Evolutionary conservation across 306 rosid species (phyloP).

Genomic region (Trichosanthes cucumerina): DNA sequence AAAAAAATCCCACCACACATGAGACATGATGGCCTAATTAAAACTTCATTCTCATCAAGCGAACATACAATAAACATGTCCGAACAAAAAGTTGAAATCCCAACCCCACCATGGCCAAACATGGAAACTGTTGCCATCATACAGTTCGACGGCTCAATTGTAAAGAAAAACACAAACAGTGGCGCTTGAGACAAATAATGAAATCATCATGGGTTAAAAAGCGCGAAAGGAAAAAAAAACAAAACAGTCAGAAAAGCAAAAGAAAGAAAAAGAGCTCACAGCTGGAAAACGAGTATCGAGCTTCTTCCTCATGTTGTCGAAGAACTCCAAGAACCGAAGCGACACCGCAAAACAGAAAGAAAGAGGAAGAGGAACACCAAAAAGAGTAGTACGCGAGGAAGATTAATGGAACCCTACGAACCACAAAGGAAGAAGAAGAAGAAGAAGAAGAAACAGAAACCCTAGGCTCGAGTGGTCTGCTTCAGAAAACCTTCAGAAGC

Average conservation of each 20-base stretch:
- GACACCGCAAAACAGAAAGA: background rate
- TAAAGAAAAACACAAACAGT: background rate
- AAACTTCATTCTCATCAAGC: background rate
- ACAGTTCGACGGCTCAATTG: background rate
- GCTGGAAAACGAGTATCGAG: conserved; percentile 14
- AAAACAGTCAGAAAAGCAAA: background rate
- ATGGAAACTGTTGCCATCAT: background rate
- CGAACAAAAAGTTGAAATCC: background rate
- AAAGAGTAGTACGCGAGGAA: background rate
- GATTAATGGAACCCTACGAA: background rate
- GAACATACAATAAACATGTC: background rate
- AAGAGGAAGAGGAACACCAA: background rate
- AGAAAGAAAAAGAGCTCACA: background rate
- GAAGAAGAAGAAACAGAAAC: background rate
- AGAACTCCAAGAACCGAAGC: background rate
- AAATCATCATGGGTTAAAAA: background rate
- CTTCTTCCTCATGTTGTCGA: conserved; percentile 9
- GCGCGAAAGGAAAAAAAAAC: background rate
- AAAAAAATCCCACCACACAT: background rate
- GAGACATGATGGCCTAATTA: background rate
- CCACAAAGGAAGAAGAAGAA: background rate
- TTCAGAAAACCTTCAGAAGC: background rate
- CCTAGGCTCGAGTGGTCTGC: background rate
- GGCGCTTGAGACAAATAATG: background rate
- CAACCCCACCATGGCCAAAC: conserved; percentile 6